phyloP scores from a whole-genome alignment of 495 filamentous ascomycete genomes.

The Immersiella caudata region DNA sequence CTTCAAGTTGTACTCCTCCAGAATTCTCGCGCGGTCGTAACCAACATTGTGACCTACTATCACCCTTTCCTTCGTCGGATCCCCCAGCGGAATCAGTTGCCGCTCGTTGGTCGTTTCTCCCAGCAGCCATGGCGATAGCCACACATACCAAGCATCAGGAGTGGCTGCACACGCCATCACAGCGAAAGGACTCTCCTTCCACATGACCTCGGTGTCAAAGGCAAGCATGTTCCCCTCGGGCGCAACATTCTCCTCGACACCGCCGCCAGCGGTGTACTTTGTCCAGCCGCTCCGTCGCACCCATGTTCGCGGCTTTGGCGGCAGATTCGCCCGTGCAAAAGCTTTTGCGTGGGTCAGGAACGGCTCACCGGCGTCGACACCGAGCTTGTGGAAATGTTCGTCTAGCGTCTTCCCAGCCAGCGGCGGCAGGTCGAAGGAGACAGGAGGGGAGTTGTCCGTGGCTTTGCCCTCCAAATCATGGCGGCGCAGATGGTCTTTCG shows the following conservation, averaged over 20 bases:
- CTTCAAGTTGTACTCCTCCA: slow-evolving; percentile 83
- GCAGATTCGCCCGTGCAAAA: slow-evolving; percentile 66
- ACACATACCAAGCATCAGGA: slow-evolving; percentile 90
- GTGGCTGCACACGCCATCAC: slow-evolving; percentile 95
- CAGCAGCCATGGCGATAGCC: slow-evolving; percentile 94
- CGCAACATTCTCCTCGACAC: slow-evolving; percentile 67
- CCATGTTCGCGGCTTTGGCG: slow-evolving; percentile 80
- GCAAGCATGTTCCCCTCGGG: slow-evolving; percentile 81
- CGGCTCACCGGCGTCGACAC: slow-evolving; percentile 86
- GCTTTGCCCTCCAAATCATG: slow-evolving; percentile 93
- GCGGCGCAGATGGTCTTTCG: slow-evolving; percentile 77
- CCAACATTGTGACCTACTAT: slow-evolving; percentile 96
- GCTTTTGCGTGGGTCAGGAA: slow-evolving; percentile 74
- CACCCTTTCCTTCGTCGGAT: slow-evolving; percentile 67
- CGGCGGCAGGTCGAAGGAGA: slow-evolving; percentile 81
- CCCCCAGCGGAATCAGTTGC: slow-evolving; percentile 85
- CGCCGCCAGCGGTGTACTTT: slow-evolving; percentile 79
- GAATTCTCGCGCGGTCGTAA: slow-evolving; percentile 85
- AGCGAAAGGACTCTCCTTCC: slow-evolving; percentile 84
- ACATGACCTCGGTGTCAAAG: slow-evolving; percentile 98
- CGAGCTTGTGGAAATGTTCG: slow-evolving; percentile 93
- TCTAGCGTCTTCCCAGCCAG: slow-evolving; percentile 83
- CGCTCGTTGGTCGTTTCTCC: slow-evolving; percentile 73
- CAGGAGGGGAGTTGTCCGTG: slow-evolving; percentile 69
- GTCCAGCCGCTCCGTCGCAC: slow-evolving; percentile 86